Evolutionary conservation across 192 early-diverging fungal species (phyloP), one percentile per base, ranked within the genome.

Genomic region (Podila epigama): DNA sequence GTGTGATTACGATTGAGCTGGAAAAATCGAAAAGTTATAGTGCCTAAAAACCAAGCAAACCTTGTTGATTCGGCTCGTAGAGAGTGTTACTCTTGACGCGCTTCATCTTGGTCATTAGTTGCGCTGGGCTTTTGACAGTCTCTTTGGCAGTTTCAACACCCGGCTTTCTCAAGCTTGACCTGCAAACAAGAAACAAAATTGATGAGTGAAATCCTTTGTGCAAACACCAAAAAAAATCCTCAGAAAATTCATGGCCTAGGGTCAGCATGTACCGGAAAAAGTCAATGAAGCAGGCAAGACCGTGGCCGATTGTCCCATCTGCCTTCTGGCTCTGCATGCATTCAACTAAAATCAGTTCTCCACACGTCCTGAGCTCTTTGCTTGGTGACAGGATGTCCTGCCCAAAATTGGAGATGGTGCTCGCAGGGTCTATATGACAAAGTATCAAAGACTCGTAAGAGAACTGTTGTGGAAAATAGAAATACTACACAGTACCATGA

Each of bases 241-340:
- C 42, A 48, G 44, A n/a, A n/a, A n/a, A n/a, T n/a, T n/a, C n/a
- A n/a, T n/a, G n/a, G n/a, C n/a, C n/a, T n/a, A n/a, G n/a, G n/a
- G 27, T 55, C 13, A 32, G 13, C 10, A 8, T 48, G 27, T 72
- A 72, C 70, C 63, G 44, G 20, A 60, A 33, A n/a, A 60, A 60
- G 27, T 64, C 50, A 13, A 72, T 40, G n/a, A 72, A 65, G 13
- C 44, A 50, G 18, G 7, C 32, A 44, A 72, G 58, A 0, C 63
- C 55, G n/a, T 72, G 62, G 10, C 63, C 50, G 2, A 60, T 48
- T 1, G 48, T 60, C 27, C 63, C 51, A 29, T 65, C 70, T n/a
- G 28, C 28, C 8, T 12, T 53, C 16, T 60, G 62, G 25, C 32
- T 58, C 4, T 65, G 37, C 63, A 65, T 72, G 35, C 63, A 65